phyloP scores from a whole-genome alignment of 2,329 filamentous ascomycete species.

The Cladophialophora carrionii region DNA sequence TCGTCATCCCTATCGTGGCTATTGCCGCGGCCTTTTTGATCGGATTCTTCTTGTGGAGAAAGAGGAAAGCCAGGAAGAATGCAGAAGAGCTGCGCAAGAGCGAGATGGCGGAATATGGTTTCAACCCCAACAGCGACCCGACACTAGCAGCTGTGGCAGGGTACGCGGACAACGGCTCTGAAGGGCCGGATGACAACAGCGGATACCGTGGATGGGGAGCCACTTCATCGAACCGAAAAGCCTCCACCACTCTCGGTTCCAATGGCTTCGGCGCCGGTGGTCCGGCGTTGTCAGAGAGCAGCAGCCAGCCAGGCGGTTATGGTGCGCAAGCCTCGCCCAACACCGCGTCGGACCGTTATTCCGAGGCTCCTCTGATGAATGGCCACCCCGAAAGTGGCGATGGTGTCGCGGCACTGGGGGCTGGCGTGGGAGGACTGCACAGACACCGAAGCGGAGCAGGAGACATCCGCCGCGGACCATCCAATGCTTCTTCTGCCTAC shows the following conservation, averaged over 20 bases:
- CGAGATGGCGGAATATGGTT: conserved; percentile 95
- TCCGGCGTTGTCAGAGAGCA: conserved; percentile 71
- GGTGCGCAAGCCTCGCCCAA: conserved; percentile 63
- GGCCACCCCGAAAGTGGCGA: conserved; percentile 35
- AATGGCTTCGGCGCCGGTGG: conserved; percentile 63
- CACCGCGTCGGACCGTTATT: conserved; percentile 69
- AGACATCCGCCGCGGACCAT: conserved; percentile 84
- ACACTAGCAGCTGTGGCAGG: conserved; percentile 63
- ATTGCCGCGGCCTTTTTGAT: conserved; percentile 68
- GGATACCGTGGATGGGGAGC: conserved; percentile 96
- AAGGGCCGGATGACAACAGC: conserved; percentile 77
- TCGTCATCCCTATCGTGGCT: conserved; percentile 88
- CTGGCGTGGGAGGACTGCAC: conserved; percentile 22
- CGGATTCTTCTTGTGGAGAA: conserved; percentile 69
- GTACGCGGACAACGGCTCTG: conserved; percentile 61
- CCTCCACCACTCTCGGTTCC: conserved; percentile 80
- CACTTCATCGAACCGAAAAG: conserved; percentile 75
- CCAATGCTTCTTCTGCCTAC: conserved; percentile 95
- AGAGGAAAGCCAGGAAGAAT: conserved; percentile 80
- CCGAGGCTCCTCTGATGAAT: conserved; percentile 64
- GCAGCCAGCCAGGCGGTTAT: conserved; percentile 59
- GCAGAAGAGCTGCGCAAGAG: conserved; percentile 88
- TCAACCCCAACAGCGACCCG: conserved; percentile 95
- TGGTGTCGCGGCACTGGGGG: conserved; percentile 66
- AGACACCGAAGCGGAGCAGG: conserved; percentile 50